Percentiles rank a stretch among this genome's conserved stretches.
Conservation (phyloP, 768 basidiomycete species). For the Suillus discolor region DNA sequence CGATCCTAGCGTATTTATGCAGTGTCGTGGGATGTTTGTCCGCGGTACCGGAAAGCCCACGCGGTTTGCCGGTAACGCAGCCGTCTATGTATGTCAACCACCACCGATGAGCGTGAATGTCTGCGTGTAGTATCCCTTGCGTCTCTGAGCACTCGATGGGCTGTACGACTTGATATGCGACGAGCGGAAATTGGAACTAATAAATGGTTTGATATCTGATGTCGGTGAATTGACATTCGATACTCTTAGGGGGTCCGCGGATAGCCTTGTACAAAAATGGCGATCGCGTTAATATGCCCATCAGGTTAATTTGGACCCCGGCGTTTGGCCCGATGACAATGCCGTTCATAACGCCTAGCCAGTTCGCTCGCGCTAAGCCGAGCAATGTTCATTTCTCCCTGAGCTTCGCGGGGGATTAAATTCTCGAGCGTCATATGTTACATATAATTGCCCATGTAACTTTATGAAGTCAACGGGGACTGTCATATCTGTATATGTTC, state of each 20-base stretch:
- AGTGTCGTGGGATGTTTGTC: not conserved
- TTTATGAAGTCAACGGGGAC: not conserved
- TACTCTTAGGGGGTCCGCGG: slow-evolving; percentile 3
- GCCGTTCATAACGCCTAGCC: not conserved
- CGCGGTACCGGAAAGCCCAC: not conserved
- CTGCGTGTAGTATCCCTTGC: not conserved
- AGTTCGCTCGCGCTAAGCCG: not conserved
- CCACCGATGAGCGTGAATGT: not conserved
- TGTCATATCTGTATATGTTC: not conserved
- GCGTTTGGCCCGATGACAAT: not conserved
- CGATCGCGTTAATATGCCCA: not conserved
- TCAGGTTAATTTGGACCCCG: not conserved
- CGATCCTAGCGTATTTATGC: not conserved
- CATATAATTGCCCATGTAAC: not conserved
- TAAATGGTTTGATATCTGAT: not conserved
- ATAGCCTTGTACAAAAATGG: not conserved
- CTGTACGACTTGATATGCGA: not conserved
- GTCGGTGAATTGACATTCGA: not conserved
- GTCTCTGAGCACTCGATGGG: not conserved
- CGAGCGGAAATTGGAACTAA: not conserved
- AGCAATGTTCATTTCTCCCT: not conserved
- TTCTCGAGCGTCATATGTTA: not conserved
- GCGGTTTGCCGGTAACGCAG: not conserved
- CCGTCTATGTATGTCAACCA: not conserved
- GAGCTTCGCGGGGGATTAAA: not conserved